Base-by-base conservation (phyloP, 768 basidiomycete species). In the Calocybe gangraenosa region DNA sequence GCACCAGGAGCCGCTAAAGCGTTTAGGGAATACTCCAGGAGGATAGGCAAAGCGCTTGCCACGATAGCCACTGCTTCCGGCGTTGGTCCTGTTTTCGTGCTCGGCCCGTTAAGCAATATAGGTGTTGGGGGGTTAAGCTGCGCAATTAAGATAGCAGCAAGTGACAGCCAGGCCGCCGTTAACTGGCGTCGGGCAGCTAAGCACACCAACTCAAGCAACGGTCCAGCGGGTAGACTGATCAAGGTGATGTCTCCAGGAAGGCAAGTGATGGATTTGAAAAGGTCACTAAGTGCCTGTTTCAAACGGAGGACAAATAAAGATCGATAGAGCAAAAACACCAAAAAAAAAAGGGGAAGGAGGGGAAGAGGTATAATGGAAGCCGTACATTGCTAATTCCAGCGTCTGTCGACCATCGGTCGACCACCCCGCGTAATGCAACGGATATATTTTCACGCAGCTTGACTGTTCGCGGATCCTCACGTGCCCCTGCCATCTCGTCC, bases 251-350 rank as follows among this genome's bases (percentile, higher is more conserved):
- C 88, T 2, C 76, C 70, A 0, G 89, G 86, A 22, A 94, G 74
- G 2, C 84, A 81, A 0, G 93, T 92, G 46, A 94, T 87, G 0
- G 89, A 84, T 50, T 87, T 90, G 68, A 93, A 76, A 28, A 95
- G 69, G 52, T 91, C 84, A 68, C 86, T 91, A 49, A 91, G 64
- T 4, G 82, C 81, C 90, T 92, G 31, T 22, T 7, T 19, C 4
- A 38, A 9, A 47, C 47, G 25, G 8, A 28, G 25, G n/a, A 17
- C 33, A 11, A n/a, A 28, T 20, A 15, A 20, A 41, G 32, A 11
- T 36, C n/a, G n/a, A n/a, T n/a, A n/a, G 9, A 30, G 28, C n/a
- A 25, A 34, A 47, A 34, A 28, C 23, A 15, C n/a, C 18, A 2
- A 2, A 5, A 11, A 2, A 2, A 5, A 11, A 37, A n/a, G 23